Evolutionary conservation across 202 grass and related monocot genomes (phyloP).

Genomic region (Zizania palustris): DNA sequence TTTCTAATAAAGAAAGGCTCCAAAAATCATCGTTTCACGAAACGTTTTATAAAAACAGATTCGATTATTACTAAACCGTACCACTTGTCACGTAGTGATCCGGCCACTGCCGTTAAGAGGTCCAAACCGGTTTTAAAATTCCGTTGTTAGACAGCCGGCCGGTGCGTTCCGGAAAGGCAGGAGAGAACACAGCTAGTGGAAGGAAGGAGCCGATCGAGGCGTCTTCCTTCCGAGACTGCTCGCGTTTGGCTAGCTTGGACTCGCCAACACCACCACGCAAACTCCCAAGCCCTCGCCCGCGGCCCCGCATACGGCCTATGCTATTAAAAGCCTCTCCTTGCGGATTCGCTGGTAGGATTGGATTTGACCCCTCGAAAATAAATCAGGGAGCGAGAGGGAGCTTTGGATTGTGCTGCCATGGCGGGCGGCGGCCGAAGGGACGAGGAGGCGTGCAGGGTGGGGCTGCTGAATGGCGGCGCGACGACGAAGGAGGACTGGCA

Average conservation of each 20-base stretch:
- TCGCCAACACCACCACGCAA: conserved; percentile 30
- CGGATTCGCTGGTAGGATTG: neutral
- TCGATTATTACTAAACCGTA: no score
- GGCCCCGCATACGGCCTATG: neutral
- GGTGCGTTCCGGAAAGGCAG: neutral
- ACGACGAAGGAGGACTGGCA: conserved; percentile 45
- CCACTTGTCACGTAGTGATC: no score
- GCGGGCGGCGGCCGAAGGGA: neutral
- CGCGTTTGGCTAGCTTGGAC: neutral
- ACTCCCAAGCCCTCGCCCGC: neutral
- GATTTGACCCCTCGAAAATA: neutral
- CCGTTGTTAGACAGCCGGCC: no score
- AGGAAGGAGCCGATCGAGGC: neutral
- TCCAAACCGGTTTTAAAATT: no score
- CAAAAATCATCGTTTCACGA: no score
- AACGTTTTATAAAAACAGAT: no score
- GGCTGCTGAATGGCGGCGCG: conserved; percentile 33
- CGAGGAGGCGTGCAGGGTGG: conserved; percentile 28
- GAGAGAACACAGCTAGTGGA: neutral
- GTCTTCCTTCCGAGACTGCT: neutral
- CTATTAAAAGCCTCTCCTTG: conserved; percentile 18
- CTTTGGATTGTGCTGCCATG: neutral
- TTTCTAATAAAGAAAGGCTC: no score
- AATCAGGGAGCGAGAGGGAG: neutral
- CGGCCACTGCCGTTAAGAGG: no score